Evolutionary conservation across 2,329 filamentous ascomycete species (phyloP).

Genomic region (Iodosphaeria phyllophila): DNA sequence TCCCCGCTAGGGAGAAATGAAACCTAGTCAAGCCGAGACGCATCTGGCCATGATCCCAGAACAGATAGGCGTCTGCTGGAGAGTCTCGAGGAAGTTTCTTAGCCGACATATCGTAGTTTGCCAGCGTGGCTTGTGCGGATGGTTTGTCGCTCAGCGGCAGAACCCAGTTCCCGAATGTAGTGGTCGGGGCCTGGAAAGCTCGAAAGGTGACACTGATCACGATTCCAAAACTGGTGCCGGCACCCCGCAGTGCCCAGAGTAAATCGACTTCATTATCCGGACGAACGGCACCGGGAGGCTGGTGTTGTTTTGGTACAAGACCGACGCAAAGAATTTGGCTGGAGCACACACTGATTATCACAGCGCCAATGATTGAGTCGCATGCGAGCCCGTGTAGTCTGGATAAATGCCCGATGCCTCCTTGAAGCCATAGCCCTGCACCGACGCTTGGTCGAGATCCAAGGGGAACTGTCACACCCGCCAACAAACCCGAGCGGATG

Average conservation of each 20-base stretch:
- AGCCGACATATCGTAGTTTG: constrained; percentile 17
- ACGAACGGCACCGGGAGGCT: constrained; percentile 19
- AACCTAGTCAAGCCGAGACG: constrained; percentile 32
- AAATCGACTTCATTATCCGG: constrained; percentile 29
- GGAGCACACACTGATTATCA: constrained; percentile 32
- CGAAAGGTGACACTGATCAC: constrained; percentile 33
- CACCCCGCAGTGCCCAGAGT: constrained; percentile 38
- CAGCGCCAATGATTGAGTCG: constrained; percentile 39
- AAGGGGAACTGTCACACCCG: constrained; percentile 34
- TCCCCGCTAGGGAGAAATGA: constrained; percentile 15
- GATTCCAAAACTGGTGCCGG: constrained; percentile 40
- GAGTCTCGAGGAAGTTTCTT: constrained; percentile 18
- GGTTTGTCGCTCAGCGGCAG: constrained; percentile 12
- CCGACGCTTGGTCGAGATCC: constrained; percentile 45
- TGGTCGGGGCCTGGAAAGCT: constrained; percentile 21
- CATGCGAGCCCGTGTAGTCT: constrained; percentile 36
- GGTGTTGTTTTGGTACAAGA: constrained; percentile 24
- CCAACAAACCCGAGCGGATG: constrained; percentile 23
- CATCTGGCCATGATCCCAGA: constrained; percentile 23
- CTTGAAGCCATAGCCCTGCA: constrained; percentile 43
- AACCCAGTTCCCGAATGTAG: constrained; percentile 20
- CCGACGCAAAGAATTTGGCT: constrained; percentile 30
- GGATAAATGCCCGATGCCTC: constrained; percentile 42
- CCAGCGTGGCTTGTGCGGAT: constrained; percentile 17
- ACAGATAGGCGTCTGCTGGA: constrained; percentile 38